Evolutionary conservation across 2,329 filamentous ascomycete genomes (phyloP).

Genomic region (Curvularia sp.): DNA sequence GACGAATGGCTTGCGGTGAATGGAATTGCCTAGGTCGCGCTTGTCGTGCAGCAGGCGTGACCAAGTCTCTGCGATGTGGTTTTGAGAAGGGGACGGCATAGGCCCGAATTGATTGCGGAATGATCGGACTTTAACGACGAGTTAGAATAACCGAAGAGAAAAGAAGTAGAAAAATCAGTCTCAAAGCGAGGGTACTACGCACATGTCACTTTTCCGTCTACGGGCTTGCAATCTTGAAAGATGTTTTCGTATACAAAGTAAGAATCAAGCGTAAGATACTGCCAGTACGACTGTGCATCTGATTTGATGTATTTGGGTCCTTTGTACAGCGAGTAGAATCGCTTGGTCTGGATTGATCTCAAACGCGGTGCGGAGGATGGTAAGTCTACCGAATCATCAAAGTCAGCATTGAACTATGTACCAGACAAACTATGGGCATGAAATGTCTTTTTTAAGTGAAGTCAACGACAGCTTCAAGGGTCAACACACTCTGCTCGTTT

Average conservation of each 20-base stretch:
- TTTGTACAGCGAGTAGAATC: slow-evolving; percentile 17
- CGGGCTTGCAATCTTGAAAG: slow-evolving; percentile 6
- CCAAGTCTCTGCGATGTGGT: slow-evolving; percentile 9
- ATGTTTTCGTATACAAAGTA: slow-evolving; percentile 15
- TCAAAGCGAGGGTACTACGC: neutral
- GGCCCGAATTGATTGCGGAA: slow-evolving; percentile 14
- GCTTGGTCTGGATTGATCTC: slow-evolving; percentile 5
- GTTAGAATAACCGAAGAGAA: neutral
- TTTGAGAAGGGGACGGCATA: slow-evolving; percentile 1
- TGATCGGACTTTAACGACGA: neutral
- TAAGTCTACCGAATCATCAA: neutral
- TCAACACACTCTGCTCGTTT: slow-evolving; percentile 16
- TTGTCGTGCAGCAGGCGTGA: slow-evolving; percentile 13
- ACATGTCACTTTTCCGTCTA: slow-evolving; percentile 12
- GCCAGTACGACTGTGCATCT: slow-evolving; percentile 9
- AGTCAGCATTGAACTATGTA: slow-evolving; percentile 4
- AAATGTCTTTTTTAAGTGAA: neutral
- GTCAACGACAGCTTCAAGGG: slow-evolving; percentile 6
- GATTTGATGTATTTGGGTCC: slow-evolving; percentile 13
- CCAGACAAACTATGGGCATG: neutral
- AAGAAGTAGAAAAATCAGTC: neutral
- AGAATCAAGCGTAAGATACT: slow-evolving; percentile 14
- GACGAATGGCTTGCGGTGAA: slow-evolving; percentile 14
- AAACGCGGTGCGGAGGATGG: neutral
- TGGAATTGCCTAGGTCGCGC: neutral